Evolutionary conservation across 2,329 filamentous ascomycete species (phyloP).

Genomic region (Orbilia oligospora): DNA sequence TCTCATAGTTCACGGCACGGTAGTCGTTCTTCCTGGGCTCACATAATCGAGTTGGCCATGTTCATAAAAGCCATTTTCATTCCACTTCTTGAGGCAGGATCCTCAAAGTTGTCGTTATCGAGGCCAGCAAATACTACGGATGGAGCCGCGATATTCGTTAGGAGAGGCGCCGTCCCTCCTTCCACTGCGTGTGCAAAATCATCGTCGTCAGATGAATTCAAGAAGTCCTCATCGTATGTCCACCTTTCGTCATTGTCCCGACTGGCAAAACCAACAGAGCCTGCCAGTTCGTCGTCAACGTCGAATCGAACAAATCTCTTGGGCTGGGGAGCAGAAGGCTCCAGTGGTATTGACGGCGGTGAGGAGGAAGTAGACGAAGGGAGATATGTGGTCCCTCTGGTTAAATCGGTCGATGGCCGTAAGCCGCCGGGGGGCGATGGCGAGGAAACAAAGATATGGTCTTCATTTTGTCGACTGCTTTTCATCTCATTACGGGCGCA

Average conservation of each 20-base stretch:
- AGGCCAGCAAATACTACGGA: slow-evolving; percentile 77
- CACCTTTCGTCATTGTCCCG: slow-evolving; percentile 66
- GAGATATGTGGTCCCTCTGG: not conserved
- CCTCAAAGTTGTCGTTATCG: slow-evolving; percentile 72
- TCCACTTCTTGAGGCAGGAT: slow-evolving; percentile 82
- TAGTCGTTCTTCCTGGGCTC: slow-evolving; percentile 74
- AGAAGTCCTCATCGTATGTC: slow-evolving; percentile 75
- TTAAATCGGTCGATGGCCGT: slow-evolving; percentile 13
- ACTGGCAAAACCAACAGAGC: not conserved
- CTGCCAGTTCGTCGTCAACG: slow-evolving; percentile 25
- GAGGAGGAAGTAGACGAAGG: slow-evolving; percentile 6
- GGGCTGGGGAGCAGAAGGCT: slow-evolving; percentile 29
- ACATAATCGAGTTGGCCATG: slow-evolving; percentile 99
- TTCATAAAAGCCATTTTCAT: slow-evolving; percentile 96
- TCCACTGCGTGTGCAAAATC: slow-evolving; percentile 64
- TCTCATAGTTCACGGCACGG: slow-evolving; percentile 63
- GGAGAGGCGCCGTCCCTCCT: slow-evolving; percentile 74
- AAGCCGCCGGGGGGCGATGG: slow-evolving; percentile 37
- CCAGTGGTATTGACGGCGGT: not conserved
- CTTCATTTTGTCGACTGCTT: slow-evolving; percentile 56
- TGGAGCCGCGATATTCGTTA: slow-evolving; percentile 87
- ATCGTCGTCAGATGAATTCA: slow-evolving; percentile 66
- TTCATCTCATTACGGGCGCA: slow-evolving; percentile 58
- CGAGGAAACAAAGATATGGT: slow-evolving; percentile 35
- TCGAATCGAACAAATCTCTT: slow-evolving; percentile 55